Evolutionary conservation across 139 green algal genomes (phyloP).

Genomic region (Desmodesmus armatus): DNA sequence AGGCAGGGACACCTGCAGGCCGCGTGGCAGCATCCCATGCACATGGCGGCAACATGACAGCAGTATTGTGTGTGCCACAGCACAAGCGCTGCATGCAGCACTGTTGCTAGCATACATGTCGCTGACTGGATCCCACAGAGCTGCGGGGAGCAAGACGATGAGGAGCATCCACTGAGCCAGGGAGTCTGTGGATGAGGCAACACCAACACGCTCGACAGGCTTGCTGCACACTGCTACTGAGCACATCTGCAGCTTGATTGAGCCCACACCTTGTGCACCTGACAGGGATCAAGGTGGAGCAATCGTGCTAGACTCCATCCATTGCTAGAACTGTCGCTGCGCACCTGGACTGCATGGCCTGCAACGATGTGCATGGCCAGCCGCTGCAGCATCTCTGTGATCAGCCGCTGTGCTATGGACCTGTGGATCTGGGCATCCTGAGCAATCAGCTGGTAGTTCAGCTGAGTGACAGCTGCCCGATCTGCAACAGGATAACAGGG

Average conservation of each 20-base stretch:
- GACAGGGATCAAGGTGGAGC: too few relatives aligned
- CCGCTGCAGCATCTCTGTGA: conserved; percentile 63
- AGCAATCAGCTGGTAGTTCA: conserved; percentile 62
- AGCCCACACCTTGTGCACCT: too few relatives aligned
- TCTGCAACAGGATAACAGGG: too few relatives aligned
- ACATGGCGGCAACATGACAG: background rate
- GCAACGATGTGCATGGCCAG: conserved; percentile 65
- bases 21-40: too few relatives aligned
- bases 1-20: conserved; percentile 65
- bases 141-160: background rate
- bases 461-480: conserved; percentile 58
- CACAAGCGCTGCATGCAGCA: too few relatives aligned
- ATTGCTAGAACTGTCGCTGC: too few relatives aligned
- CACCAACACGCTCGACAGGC: too few relatives aligned
- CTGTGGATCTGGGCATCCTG: conserved; percentile 53
- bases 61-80: too few relatives aligned
- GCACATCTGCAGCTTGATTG: background rate
- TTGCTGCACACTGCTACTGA: background rate
- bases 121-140: too few relatives aligned
- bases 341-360: conserved; percentile 50
- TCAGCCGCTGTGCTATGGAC: conserved; percentile 55
- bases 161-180: background rate
- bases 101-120: background rate
- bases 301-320: too few relatives aligned
- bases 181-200: too few relatives aligned